phyloP scores from a whole-genome alignment of 371 early-diverging fungal genomes.

The Mucor racemosus region DNA sequence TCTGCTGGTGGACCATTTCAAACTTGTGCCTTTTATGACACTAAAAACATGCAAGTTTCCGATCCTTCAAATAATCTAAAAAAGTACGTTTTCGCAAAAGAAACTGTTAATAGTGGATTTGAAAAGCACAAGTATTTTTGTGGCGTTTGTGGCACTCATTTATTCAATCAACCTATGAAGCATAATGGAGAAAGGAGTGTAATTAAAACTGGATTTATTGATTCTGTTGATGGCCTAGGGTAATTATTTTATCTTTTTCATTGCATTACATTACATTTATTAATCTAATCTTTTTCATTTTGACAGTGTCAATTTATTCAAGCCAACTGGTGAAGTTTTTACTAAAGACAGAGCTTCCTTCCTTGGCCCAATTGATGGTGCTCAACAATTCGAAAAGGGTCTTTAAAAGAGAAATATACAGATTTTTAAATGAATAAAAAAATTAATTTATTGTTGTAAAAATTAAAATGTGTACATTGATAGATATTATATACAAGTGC shows the following conservation, averaged over 20 bases:
- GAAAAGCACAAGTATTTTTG: slow-evolving; percentile 39
- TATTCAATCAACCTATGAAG: slow-evolving; percentile 35
- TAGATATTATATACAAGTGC: neutral
- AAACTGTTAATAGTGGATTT: slow-evolving; percentile 23
- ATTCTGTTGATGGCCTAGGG: slow-evolving; percentile 15
- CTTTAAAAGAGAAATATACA: neutral
- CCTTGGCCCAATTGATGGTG: slow-evolving; percentile 27
- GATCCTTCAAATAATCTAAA: slow-evolving; percentile 27
- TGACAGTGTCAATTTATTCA: slow-evolving; percentile 20
- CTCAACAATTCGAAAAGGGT: slow-evolving; percentile 20
- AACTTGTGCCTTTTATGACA: slow-evolving; percentile 25
- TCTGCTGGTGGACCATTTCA: slow-evolving; percentile 33
- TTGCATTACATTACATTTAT: too few relatives aligned
- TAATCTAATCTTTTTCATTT: too few relatives aligned
- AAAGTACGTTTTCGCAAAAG: slow-evolving; percentile 24
- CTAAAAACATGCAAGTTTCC: slow-evolving; percentile 15
- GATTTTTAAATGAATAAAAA: neutral
- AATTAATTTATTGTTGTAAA: neutral
- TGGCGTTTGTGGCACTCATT: slow-evolving; percentile 29
- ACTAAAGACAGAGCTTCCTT: slow-evolving; percentile 35
- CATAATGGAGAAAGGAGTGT: slow-evolving; percentile 27
- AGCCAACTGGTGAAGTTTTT: slow-evolving; percentile 21
- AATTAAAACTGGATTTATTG: slow-evolving; percentile 33
- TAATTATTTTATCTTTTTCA: neutral
- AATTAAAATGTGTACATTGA: neutral